Evolutionary conservation across 2,329 filamentous ascomycete genomes (phyloP), one percentile per base, ranked within the genome.

Genomic region (Byssochlamys sp.): DNA sequence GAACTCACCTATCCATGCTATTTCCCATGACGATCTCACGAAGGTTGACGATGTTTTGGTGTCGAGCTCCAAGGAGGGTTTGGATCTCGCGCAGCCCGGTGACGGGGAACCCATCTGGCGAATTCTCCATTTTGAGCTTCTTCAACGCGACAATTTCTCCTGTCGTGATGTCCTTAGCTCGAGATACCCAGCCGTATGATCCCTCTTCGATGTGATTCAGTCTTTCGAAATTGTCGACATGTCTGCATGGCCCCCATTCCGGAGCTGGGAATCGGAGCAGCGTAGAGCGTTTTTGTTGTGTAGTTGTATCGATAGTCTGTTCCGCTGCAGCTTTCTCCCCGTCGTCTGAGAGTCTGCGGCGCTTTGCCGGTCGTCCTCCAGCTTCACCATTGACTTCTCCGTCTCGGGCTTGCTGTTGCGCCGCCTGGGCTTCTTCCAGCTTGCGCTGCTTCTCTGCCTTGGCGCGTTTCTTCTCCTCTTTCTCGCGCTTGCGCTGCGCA

Each of bases 151-250:
- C 91, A 5, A 99, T 81, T 58, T 87, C 83, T 33, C 89, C 88
- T 0, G 89, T 92, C 3, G 79, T 76, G 31, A 81, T 78, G 66
- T 95, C 87, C 60, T 81, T 86, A 11, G 91, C 94, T 58, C 94
- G 82, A 56, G 91, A 91, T 3, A 99, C 94, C 83, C 87, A 92
- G 52, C 94, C 94, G 73, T 99, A 99, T 7, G 91, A 91, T 35
- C 94, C 94, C 77, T 99, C 94, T 73, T 97, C 94, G 67, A 99
- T 99, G 70, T 94, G 89, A 73, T 99, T 99, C 58, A 99, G 80
- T 64, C 89, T 88, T 67, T 96, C 89, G 75, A 91, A 99, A 68
- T 90, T 87, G 68, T 92, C 88, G 27, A 95, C 87, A 69, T 89
- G 89, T 59, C 88, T 81, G 68, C 87, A 88, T 2, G 83, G 79